phyloP scores from a whole-genome alignment of 2,329 filamentous ascomycete species.

The Cordyceps cicadae region DNA sequence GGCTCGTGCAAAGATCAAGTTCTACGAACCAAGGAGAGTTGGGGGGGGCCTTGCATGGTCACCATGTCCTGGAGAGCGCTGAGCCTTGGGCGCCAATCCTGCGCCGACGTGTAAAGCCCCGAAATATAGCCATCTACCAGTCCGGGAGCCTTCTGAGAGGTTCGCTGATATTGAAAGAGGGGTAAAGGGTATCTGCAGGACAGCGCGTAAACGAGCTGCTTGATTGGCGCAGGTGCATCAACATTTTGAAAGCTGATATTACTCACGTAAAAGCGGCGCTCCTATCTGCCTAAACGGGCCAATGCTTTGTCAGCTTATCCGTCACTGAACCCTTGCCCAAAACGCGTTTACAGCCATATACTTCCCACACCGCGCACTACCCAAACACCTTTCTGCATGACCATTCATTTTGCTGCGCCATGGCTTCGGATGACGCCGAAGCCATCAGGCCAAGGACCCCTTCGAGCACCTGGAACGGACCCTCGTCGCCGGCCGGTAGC shows the following conservation, averaged over 20 bases:
- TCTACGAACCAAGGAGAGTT: too few species aligned
- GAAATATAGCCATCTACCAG: not conserved
- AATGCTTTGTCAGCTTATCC: not conserved
- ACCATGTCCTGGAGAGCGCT: too few species aligned
- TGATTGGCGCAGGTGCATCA: not conserved
- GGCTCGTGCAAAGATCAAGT: too few species aligned
- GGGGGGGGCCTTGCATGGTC: too few species aligned
- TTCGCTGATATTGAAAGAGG: not conserved
- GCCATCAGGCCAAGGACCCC: not conserved
- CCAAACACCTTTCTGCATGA: not conserved
- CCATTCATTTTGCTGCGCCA: not conserved
- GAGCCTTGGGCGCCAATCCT: too few species aligned
- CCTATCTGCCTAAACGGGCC: not conserved
- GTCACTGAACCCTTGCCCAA: not conserved
- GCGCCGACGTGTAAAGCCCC: too few species aligned
- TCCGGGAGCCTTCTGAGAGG: not conserved
- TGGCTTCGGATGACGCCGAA: not conserved
- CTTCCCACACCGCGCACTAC: not conserved
- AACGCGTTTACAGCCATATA: too few species aligned
- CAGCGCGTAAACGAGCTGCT: not conserved
- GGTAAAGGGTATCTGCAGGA: not conserved
- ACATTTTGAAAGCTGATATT: not conserved
- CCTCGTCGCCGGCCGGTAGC: accelerated
- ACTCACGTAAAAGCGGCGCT: not conserved
- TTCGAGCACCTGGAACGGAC: not conserved